Conservation (phyloP, 192 early-diverging fungal genomes). For the Podochytrium sp. region DNA sequence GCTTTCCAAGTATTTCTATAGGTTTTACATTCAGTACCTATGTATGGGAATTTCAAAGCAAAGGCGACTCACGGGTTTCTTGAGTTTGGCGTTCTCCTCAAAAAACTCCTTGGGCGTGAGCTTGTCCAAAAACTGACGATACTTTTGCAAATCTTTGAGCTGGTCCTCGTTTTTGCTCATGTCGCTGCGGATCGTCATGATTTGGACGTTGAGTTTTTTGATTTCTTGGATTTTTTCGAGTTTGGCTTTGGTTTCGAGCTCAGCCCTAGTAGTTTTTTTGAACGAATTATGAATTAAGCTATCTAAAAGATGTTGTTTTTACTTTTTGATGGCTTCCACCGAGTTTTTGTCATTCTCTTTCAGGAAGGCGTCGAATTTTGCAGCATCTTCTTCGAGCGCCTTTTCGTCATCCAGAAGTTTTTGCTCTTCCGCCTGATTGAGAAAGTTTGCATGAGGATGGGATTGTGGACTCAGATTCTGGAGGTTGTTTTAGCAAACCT, state of each 20-base stretch:
- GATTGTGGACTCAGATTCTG: background rate
- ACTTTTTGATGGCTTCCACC: constrained; percentile 64
- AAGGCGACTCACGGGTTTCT: background rate
- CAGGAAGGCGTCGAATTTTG: constrained; percentile 64
- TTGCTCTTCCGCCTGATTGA: constrained; percentile 55
- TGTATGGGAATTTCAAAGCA: background rate
- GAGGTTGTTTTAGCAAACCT: too few relatives aligned
- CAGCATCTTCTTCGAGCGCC: constrained; percentile 63
- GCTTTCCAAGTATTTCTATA: background rate
- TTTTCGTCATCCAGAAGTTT: constrained; percentile 66
- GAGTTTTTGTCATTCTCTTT: constrained; percentile 68
- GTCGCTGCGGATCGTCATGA: constrained; percentile 60
- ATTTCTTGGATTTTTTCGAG: constrained; percentile 66
- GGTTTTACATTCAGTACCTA: background rate
- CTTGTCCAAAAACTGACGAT: constrained; percentile 61
- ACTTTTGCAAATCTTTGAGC: constrained; percentile 61
- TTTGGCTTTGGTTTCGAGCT: constrained; percentile 65
- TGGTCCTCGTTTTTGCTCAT: constrained; percentile 69
- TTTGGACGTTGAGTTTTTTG: constrained; percentile 62
- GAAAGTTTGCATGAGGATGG: background rate
- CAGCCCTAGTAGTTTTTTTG: constrained; percentile 43
- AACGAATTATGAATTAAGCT: background rate
- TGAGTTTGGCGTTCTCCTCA: constrained; percentile 3
- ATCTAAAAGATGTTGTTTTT: background rate
- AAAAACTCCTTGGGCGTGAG: constrained; percentile 61